Percentiles rank a stretch among this genome's conserved stretches.
Conservation (phyloP, 495 filamentous ascomycete genomes). For the Daldinia bambusicola region DNA sequence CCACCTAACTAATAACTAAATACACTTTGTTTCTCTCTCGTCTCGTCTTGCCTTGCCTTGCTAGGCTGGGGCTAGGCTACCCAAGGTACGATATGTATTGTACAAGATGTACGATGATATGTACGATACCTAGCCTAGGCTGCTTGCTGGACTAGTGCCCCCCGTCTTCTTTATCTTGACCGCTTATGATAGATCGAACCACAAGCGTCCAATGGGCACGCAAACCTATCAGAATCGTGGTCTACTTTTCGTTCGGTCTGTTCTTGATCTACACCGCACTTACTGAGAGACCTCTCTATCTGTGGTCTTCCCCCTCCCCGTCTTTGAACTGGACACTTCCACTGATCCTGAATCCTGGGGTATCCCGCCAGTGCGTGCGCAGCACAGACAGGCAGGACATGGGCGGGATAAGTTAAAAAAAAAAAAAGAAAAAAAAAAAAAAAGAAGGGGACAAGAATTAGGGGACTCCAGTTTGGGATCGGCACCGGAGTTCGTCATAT, state of each 20-base stretch:
- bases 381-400: not conserved
- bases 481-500: conserved; percentile 45
- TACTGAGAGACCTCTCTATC: conserved; percentile 29
- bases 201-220: conserved; percentile 29
- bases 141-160: conserved; percentile 19
- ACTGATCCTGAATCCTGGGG: conserved; percentile 18
- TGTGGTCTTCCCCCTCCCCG: conserved; percentile 35
- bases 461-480: conserved; percentile 25
- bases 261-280: conserved; percentile 49
- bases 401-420: not conserved
- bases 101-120: not conserved
- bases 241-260: conserved; percentile 40
- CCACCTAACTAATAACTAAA: not conserved
- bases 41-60: conserved; percentile 1
- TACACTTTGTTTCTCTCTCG: not conserved
- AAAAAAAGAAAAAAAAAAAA: conserved; percentile 8
- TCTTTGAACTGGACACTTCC: conserved; percentile 21
- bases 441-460: conserved; percentile 18
- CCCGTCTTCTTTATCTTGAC: conserved; percentile 40
- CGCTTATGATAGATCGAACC: conserved; percentile 46
- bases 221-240: conserved; percentile 35
- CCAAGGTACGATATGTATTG: not conserved
- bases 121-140: conserved; percentile 8
- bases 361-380: conserved; percentile 22
- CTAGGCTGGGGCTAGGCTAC: not conserved